A percentile compares a stretch with the other conserved stretches of the same genome.
Conservation (phyloP, 2,329 filamentous ascomycete species). For the Tolypocladium album region DNA sequence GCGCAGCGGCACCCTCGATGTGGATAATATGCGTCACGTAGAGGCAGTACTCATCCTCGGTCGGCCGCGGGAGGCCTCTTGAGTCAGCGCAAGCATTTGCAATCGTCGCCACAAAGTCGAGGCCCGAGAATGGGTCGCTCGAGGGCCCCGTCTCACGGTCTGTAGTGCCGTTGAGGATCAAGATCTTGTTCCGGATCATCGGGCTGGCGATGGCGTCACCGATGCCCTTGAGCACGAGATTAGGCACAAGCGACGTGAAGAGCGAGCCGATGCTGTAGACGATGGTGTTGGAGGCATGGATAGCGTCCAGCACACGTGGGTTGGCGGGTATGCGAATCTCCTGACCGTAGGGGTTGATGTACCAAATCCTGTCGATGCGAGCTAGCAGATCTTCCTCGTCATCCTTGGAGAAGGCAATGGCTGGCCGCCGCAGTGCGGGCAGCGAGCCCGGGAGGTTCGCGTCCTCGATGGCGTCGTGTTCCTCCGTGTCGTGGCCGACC, state of each 20-base stretch:
- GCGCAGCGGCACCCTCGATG: constrained; percentile 59
- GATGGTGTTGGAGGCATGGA: constrained; percentile 55
- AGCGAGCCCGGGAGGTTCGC: constrained; percentile 74
- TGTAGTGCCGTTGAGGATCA: constrained; percentile 73
- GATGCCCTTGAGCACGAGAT: constrained; percentile 63
- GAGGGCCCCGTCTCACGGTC: constrained; percentile 81
- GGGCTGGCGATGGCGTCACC: constrained; percentile 44
- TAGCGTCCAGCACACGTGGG: constrained; percentile 61
- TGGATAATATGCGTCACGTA: constrained; percentile 84
- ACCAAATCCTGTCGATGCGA: constrained; percentile 78
- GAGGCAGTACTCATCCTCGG: constrained; percentile 38
- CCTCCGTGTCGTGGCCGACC: constrained; percentile 34
- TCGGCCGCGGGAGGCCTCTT: constrained; percentile 31
- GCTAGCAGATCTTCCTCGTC: constrained; percentile 65
- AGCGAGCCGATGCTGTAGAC: constrained; percentile 92
- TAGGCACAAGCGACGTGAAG: constrained; percentile 82
- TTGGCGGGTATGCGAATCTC: constrained; percentile 83
- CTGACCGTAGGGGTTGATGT: constrained; percentile 98
- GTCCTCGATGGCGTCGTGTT: constrained; percentile 62
- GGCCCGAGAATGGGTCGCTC: constrained; percentile 52
- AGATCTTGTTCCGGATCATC: constrained; percentile 54
- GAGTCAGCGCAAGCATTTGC: constrained; percentile 63
- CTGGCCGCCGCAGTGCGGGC: constrained; percentile 66
- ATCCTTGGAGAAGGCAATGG: constrained; percentile 72
- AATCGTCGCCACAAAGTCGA: constrained; percentile 76